phyloP scores from a whole-genome alignment of 2,329 filamentous ascomycete genomes.

The Neofusicoccum cordaticola region DNA sequence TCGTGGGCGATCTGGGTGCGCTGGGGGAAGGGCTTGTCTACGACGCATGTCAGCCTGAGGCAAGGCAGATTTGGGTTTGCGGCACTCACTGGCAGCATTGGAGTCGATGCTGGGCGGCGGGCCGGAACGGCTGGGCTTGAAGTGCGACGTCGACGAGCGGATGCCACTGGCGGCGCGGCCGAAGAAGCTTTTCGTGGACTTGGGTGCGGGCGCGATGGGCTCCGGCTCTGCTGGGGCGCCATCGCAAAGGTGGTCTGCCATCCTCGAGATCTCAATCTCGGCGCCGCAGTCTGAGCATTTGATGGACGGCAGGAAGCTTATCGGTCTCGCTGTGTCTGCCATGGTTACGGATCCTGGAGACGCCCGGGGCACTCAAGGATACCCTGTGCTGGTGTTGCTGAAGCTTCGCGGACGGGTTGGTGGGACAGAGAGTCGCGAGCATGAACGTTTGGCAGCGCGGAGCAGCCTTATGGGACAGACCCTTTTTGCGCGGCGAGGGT shows the following conservation, averaged over 20 bases:
- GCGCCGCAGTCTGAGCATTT: slow-evolving; percentile 40
- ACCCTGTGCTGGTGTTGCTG: not conserved
- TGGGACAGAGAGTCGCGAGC: not conserved
- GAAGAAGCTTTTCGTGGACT: slow-evolving; percentile 26
- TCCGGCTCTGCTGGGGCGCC: slow-evolving; percentile 20
- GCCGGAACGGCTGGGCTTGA: slow-evolving; percentile 45
- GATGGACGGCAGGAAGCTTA: slow-evolving; percentile 36
- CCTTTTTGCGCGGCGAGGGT: not conserved
- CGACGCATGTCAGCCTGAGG: not conserved
- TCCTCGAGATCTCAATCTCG: slow-evolving; percentile 77
- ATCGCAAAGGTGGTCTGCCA: slow-evolving; percentile 79
- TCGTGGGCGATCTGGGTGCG: slow-evolving; percentile 21
- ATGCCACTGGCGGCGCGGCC: slow-evolving; percentile 31
- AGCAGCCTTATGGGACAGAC: slow-evolving; percentile 6
- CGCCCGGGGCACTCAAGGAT: not conserved
- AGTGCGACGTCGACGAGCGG: slow-evolving; percentile 24
- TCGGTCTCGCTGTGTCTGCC: slow-evolving; percentile 23
- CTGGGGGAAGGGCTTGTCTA: slow-evolving; percentile 35
- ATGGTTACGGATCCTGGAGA: slow-evolving; percentile 10
- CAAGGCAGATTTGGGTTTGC: not conserved
- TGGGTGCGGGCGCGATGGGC: not conserved
- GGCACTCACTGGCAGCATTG: slow-evolving; percentile 56
- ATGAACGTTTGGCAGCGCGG: slow-evolving; percentile 4
- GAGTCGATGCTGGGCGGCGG: slow-evolving; percentile 57
- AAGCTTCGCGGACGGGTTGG: not conserved